Base-by-base conservation (phyloP, 1,284 basidiomycete genomes). In the Boletus smithii region DNA sequence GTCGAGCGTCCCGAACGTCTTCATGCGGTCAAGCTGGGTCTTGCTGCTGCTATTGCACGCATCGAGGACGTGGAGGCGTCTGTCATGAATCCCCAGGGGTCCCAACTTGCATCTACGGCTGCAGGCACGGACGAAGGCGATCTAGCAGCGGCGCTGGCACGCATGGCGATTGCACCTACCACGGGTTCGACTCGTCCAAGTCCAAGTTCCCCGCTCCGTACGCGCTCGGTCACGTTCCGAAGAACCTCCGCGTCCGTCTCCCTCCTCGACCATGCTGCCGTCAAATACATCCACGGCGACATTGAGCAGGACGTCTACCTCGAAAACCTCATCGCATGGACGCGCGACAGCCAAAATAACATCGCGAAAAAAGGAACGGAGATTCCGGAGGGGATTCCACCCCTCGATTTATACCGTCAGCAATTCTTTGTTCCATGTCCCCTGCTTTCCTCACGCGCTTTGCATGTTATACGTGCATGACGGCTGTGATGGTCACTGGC, bases 1-100 rank as follows among this genome's bases (percentile, higher is more conserved):
- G 81, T 93, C 17, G 93, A 97, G 63, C 77, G 90, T n/a, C 93
- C 92, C 0, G 88, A 95, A 65, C 80, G 93, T n/a, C 69, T 97
- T 13, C 77, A 84, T 37, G 91, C 92, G 0, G 80, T 95, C 37
- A 81, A 85, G 49, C 60, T 88, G 8, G 93, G 93, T 1, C 73
- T 95, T 5, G 78, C 90, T 2, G 85, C 86, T 4, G 88, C 87
- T 0, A 74, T 88, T 22, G 78, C 91, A 11, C 77, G 85, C 31
- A 69, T 94, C 5, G 85, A 90, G 57, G 73, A 44, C 2, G 38
- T 22, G 0, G 42, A 42, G n/a, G n/a, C n/a, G 17, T 26, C 36
- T 6, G 30, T 30, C 11, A 17, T 30, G 1, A 34, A 33, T 9
- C 4, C 6, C 2, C 27, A 9, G 4, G 37, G 24, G n/a, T 14